Evolutionary conservation across 495 filamentous ascomycete species (phyloP), one percentile per base, ranked within the genome.

Genomic region (Darksidea phi): DNA sequence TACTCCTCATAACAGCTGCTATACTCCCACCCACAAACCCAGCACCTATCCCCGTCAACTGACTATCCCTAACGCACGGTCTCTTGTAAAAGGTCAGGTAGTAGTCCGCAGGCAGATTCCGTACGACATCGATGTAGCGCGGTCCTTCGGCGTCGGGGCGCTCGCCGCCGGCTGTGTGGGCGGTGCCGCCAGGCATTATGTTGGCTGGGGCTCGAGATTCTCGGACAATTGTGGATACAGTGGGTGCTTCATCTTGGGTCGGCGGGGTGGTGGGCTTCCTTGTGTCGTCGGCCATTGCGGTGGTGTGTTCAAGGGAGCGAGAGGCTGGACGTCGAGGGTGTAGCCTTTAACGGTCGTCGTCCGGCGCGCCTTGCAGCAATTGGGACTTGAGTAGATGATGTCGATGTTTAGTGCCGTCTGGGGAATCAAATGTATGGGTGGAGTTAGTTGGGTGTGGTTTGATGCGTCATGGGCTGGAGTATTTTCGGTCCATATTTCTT

Each of bases 51-150:
- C 91, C 94, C 0, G 86, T 84, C 68, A 97, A 74, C 56, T 96
- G 75, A 15, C 89, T 84, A 66, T 94, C 86, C 25, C 93, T 83
- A 4, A 88, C 86, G 74, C 94, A 97, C 18, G 93, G 94, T 61
- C 83, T 79, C 69, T 87, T 86, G 73, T 92, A 85, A 57, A 96
- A 80, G 10, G 83, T 80, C 24, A 84, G 77, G 54, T 91, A 86
- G 70, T 96, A 88, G 48, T 84, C 76, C 8, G 84, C 51, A 15
- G 81, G 82, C 49, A 96, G 84, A 20, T 81, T 82, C 41, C 83
- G 81, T 21, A 88, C 71, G 0, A 83, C 89, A 15, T 91, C 86
- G 8, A 76, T 74, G 42, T 95, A 64, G 13, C 79, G 76, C 3
- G 77, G 64, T 59, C 80, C 75, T 23, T 32, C 28, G 28, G 32